Conservation (phyloP, 805 yeast genomes). For the Starmerella scarabaei region DNA sequence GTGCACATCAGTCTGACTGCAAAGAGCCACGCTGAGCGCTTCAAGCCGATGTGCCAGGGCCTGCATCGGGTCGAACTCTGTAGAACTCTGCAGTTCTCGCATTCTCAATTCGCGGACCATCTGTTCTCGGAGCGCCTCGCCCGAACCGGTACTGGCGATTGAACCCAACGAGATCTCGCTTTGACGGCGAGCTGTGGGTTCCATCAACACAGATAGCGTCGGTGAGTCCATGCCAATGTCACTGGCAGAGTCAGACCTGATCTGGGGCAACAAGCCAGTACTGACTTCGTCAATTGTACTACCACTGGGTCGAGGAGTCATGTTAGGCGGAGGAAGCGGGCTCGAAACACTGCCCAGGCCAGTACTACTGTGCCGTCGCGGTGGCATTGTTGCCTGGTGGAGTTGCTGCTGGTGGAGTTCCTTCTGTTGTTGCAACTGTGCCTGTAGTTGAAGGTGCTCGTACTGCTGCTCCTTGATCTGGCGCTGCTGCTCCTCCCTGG, state of each 20-base stretch:
- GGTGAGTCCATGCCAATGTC: not conserved
- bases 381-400: not conserved
- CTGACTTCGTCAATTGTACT: not conserved
- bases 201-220: not conserved
- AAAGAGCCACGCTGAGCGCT: constrained; percentile 7
- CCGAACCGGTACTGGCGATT: not conserved
- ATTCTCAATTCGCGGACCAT: not conserved
- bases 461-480: not conserved
- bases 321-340: too few species aligned
- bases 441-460: too few species aligned
- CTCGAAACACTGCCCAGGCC: not conserved
- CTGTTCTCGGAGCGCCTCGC: not conserved
- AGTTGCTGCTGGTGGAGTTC: not conserved
- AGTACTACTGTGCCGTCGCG: not conserved
- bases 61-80: constrained; percentile 15
- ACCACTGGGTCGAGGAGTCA: too few species aligned
- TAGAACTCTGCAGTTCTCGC: not conserved
- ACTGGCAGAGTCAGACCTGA: not conserved
- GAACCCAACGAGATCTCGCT: not conserved
- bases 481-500: not conserved
- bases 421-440: constrained; percentile 23
- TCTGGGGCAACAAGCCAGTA: not conserved
- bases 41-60: constrained; percentile 24
- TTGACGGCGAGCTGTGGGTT: not conserved
- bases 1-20: not conserved